These are phyloP conservation scores for peach (Prunus persica) DNA, from an alignment of 306 rosid species.

Conservation along the genomic window DNA sequence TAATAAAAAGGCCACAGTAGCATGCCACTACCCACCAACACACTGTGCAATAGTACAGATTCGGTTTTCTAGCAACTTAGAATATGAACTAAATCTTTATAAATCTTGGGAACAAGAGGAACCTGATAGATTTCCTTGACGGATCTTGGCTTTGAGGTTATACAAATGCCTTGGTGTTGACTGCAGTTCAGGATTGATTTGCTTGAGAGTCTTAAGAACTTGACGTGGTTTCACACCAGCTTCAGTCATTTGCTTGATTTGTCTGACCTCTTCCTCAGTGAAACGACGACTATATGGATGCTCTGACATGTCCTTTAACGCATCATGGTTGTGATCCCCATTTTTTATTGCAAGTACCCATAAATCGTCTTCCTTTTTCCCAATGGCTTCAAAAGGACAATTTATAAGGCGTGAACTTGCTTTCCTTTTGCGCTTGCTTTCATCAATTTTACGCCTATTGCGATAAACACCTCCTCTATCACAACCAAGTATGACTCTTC, in stretches of 20 bases:
- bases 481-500: constrained; percentile 82
- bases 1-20: neutral
- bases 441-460: constrained; percentile 73
- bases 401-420: constrained; percentile 73
- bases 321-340: constrained; percentile 75
- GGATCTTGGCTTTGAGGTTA: constrained; percentile 76
- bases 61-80: constrained; percentile 10
- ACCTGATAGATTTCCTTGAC: constrained; percentile 79
- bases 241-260: constrained; percentile 66
- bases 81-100: constrained; percentile 11
- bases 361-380: constrained; percentile 59
- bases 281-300: constrained; percentile 80
- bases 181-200: constrained; percentile 67
- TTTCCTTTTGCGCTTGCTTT: constrained; percentile 68
- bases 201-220: constrained; percentile 73
- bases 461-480: constrained; percentile 81
- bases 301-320: constrained; percentile 71
- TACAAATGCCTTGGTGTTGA: constrained; percentile 81
- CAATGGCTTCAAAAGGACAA: constrained; percentile 78
- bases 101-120: constrained; percentile 17
- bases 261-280: constrained; percentile 63
- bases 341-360: constrained; percentile 68
- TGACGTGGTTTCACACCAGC: constrained; percentile 77
- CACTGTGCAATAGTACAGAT: neutral
- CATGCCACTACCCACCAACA: neutral